Evolutionary conservation across 805 yeast genomes (phyloP), one percentile per base, ranked within the genome.

Genomic region (Clavispora vitiphila): DNA sequence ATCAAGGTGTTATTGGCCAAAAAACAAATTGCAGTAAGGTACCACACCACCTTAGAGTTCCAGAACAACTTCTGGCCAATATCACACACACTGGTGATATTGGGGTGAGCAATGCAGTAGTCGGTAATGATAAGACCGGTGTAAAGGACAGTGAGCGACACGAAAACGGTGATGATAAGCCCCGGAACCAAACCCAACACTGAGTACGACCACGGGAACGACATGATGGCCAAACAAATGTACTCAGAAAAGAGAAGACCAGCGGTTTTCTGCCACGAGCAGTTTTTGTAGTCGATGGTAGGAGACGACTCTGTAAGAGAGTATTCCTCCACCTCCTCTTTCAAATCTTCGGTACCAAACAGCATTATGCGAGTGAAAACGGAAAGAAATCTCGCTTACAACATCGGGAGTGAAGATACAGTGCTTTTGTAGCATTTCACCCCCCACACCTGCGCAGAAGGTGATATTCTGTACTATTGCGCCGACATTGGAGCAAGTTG

Each of bases 201-300:
- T 3, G 82, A 76, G 50, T 75, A 78, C 9, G 81, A 74, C 81
- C 82, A 77, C 0, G 84, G 84, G 55, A 78, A 78, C n/a, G 81
- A 74, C 78, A 78, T 69, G 44, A 77, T 76, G 11, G 83, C 83
- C 46, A 78, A 63, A 50, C 82, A 79, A 24, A 78, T 76, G 55
- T 78, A 78, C 55, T 78, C 83, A 1, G 80, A 73, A 47, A 78
- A 75, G 39, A 78, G 60, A 31, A 78, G 64, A n/a, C 80, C 81
- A 1, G 83, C 79, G 0, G 83, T 76, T 46, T 69, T 74, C 49
- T 71, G 74, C 82, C 82, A 78, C 21, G 80, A 70, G 48, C 81
- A 76, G 16, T 71, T 62, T 38, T 74, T 59, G 49, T 74, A 77
- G 54, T 76, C 65, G 56, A 77, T 76, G 21, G 48, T 21, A 2